Percentiles rank a stretch among this genome's conserved stretches.
These are phyloP conservation scores for Citrus glauca DNA, from an alignment of 345 rosid species.

Conservation along the genomic window DNA sequence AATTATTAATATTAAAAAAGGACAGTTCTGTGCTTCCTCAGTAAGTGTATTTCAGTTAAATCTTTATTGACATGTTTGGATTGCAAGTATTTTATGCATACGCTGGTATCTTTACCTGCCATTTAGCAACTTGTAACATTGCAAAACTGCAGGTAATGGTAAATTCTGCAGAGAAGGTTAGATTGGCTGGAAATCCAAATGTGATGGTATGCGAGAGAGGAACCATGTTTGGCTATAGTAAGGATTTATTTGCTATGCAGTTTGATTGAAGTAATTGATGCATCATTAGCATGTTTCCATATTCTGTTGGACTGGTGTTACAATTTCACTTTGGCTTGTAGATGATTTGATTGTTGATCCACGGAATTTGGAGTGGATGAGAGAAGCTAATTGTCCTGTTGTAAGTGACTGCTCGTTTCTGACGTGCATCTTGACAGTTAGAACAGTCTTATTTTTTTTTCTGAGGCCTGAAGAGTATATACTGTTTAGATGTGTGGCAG, in stretches of 20 bases:
- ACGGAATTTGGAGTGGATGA: slow-evolving; percentile 91
- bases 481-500: neutral
- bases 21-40: slow-evolving; percentile 91
- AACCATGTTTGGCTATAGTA: slow-evolving; percentile 99
- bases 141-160: slow-evolving; percentile 66
- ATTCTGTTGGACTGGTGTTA: slow-evolving; percentile 16
- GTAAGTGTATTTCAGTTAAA: slow-evolving; percentile 41
- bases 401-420: slow-evolving; percentile 42
- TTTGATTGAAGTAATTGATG: neutral
- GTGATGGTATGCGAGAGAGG: slow-evolving; percentile 99
- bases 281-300: neutral
- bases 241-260: slow-evolving; percentile 21
- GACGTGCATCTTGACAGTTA: neutral
- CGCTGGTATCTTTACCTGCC: neutral
- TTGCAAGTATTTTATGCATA: slow-evolving; percentile 1
- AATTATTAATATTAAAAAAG: slow-evolving; percentile 91
- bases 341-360: slow-evolving; percentile 97
- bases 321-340: slow-evolving; percentile 30
- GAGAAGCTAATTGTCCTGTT: slow-evolving; percentile 94
- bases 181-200: slow-evolving; percentile 89
- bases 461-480: neutral
- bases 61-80: slow-evolving; percentile 4
- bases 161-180: slow-evolving; percentile 86
- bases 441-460: neutral
- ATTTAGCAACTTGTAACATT: slow-evolving; percentile 8